Evolutionary conservation across 2,329 filamentous ascomycete species (phyloP).

Genomic region (Claviceps cyperi): DNA sequence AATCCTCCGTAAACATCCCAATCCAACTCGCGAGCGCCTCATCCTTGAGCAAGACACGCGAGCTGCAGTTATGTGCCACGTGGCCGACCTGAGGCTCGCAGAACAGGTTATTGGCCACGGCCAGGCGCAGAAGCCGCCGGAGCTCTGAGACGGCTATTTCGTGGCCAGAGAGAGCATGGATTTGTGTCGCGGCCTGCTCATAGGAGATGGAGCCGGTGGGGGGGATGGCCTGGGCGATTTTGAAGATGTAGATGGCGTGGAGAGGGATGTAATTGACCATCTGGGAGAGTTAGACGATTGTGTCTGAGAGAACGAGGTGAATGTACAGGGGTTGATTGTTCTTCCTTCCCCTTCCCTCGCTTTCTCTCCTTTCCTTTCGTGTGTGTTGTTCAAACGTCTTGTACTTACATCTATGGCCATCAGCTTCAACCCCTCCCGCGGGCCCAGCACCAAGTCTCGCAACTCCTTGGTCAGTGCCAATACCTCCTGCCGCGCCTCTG

Average conservation of each 20-base stretch:
- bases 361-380: not conserved
- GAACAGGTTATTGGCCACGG: slow-evolving; percentile 26
- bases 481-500: slow-evolving; percentile 9
- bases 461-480: slow-evolving; percentile 11
- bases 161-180: slow-evolving; percentile 21
- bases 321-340: not conserved
- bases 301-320: too few species aligned
- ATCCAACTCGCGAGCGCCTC: slow-evolving; percentile 17
- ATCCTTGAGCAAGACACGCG: slow-evolving; percentile 17
- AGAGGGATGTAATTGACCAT: slow-evolving; percentile 15
- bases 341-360: not conserved
- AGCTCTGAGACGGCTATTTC: slow-evolving; percentile 18
- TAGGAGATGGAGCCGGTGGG: slow-evolving; percentile 14
- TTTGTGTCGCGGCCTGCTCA: slow-evolving; percentile 11
- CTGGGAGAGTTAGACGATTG: slow-evolving; percentile 4
- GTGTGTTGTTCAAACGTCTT: not conserved
- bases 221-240: slow-evolving; percentile 17
- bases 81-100: slow-evolving; percentile 21
- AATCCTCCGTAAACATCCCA: slow-evolving; percentile 15
- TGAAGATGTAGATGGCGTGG: slow-evolving; percentile 18
- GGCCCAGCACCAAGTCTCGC: slow-evolving; percentile 10
- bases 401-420: slow-evolving; percentile 15
- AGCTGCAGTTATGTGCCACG: slow-evolving; percentile 25
- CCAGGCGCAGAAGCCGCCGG: slow-evolving; percentile 23
- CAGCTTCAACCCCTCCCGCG: slow-evolving; percentile 11